Conservation (phyloP, 2,329 filamentous ascomycete species). For the Monosporascus sp. region DNA sequence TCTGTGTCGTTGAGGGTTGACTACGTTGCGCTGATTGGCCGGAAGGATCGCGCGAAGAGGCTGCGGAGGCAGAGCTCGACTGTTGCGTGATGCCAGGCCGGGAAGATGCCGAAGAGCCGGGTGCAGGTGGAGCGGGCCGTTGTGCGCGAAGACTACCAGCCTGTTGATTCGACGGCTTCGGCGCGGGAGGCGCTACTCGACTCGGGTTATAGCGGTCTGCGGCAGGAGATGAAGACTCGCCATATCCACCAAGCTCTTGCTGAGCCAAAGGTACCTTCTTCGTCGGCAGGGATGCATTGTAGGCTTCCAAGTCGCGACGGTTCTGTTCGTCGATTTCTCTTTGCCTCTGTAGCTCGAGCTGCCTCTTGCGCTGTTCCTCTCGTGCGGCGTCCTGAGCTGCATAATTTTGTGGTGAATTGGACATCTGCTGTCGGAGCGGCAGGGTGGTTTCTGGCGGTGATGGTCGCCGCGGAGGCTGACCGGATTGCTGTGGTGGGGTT, state of each 20-base stretch:
- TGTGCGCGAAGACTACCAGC: constrained; percentile 60
- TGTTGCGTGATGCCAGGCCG: constrained; percentile 47
- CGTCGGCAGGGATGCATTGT: constrained; percentile 85
- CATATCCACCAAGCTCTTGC: constrained; percentile 71
- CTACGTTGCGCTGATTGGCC: constrained; percentile 38
- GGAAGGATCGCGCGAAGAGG: constrained; percentile 34
- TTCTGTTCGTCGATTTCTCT: constrained; percentile 60
- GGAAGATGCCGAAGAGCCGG: constrained; percentile 31
- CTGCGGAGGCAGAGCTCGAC: constrained; percentile 40
- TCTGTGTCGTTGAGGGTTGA: constrained; percentile 46
- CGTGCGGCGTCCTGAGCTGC: constrained; percentile 43
- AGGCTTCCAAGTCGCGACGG: constrained; percentile 75
- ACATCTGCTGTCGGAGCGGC: constrained; percentile 55
- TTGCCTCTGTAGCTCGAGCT: constrained; percentile 54
- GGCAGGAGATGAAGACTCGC: constrained; percentile 33
- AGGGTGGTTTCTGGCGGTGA: constrained; percentile 38
- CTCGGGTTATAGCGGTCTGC: constrained; percentile 76
- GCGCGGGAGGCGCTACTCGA: constrained; percentile 77
- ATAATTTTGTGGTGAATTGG: constrained; percentile 51
- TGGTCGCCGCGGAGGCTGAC: constrained; percentile 37
- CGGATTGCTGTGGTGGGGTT: constrained; percentile 30
- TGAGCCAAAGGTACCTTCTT: constrained; percentile 75
- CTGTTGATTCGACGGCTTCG: constrained; percentile 54
- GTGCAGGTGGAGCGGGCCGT: constrained; percentile 75
- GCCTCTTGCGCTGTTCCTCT: constrained; percentile 58